These are phyloP conservation scores for Hymenoscyphus albidus DNA, from an alignment of 2,329 filamentous ascomycete genomes.

Conservation along the genomic window DNA sequence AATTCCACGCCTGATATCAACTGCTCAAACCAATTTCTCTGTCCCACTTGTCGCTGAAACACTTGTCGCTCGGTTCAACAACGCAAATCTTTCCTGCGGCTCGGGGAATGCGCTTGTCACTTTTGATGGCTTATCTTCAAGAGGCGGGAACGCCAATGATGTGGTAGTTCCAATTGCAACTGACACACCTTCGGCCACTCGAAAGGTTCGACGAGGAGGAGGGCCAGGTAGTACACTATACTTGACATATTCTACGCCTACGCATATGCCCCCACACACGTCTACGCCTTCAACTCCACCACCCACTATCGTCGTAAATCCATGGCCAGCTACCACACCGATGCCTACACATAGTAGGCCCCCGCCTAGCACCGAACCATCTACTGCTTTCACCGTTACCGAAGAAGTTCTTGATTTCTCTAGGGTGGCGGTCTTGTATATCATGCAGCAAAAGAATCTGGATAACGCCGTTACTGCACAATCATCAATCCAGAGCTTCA, in stretches of 20 bases:
- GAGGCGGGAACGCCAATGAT: conserved; percentile 20
- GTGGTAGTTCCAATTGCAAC: conserved; percentile 11
- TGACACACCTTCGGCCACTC: not conserved
- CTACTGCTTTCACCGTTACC: conserved; percentile 45
- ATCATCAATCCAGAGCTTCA: conserved; percentile 50
- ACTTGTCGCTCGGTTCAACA: conserved; percentile 73
- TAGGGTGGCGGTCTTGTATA: conserved; percentile 56
- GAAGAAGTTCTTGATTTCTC: conserved; percentile 61
- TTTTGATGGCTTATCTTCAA: conserved; percentile 56
- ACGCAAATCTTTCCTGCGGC: conserved; percentile 71
- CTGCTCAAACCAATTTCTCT: conserved; percentile 64
- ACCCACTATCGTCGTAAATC: conserved; percentile 15
- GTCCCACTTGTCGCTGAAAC: conserved; percentile 67
- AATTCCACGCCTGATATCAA: conserved; percentile 68
- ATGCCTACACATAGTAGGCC: conserved; percentile 16
- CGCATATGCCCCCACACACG: not conserved
- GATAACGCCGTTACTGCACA: conserved; percentile 52
- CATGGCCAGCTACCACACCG: conserved; percentile 10
- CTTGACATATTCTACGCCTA: not conserved
- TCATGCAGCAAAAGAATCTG: conserved; percentile 54
- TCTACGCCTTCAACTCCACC: conserved; percentile 3
- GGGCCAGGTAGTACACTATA: not conserved
- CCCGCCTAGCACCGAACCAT: conserved; percentile 8
- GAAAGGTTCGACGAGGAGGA: not conserved
- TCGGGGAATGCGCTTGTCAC: conserved; percentile 85